phyloP scores from a whole-genome alignment of 1,139 yeast genomes.

The Candida tunisiensis region DNA sequence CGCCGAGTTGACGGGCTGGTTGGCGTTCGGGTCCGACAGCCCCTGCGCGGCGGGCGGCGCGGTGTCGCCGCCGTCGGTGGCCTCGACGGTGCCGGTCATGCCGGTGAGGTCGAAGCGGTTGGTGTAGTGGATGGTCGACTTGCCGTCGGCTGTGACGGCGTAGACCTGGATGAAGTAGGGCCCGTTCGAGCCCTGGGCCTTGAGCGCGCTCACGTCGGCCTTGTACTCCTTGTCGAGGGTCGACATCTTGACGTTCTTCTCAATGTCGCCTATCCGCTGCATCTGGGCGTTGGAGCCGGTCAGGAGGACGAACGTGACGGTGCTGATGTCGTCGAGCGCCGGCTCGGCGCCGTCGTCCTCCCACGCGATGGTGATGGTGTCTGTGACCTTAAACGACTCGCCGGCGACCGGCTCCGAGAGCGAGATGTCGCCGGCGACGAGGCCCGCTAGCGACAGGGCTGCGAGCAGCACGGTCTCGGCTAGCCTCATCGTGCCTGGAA shows the following conservation, averaged over 20 bases:
- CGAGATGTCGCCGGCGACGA: no score
- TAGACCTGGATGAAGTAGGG: conserved; percentile 53
- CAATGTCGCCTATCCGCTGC: conserved; percentile 23
- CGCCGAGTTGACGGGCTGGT: conserved; percentile 15
- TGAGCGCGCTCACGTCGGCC: conserved; percentile 20
- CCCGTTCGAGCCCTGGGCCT: conserved; percentile 39
- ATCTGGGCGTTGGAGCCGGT: conserved; percentile 43
- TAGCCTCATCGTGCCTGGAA: no score
- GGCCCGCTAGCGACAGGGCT: no score
- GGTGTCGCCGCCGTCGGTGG: conserved; percentile 24
- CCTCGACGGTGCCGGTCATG: conserved; percentile 43
- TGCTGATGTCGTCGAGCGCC: conserved; percentile 24
- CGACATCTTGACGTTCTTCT: conserved; percentile 13
- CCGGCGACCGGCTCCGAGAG: no score
- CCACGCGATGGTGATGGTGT: conserved; percentile 43
- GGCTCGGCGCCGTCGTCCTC: conserved; percentile 28
- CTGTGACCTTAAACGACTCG: no score
- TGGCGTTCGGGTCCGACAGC: conserved; percentile 13
- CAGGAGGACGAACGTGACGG: conserved; percentile 41
- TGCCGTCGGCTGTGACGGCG: conserved; percentile 23
- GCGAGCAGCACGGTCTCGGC: no score
- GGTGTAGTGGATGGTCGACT: conserved; percentile 54
- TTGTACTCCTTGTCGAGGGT: conserved; percentile 12
- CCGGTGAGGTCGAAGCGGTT: conserved; percentile 47
- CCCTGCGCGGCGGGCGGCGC: conserved; percentile 30